These are phyloP conservation scores for Lotus japonicus DNA, from an alignment of 306 rosid genomes.

Conservation along the genomic window DNA sequence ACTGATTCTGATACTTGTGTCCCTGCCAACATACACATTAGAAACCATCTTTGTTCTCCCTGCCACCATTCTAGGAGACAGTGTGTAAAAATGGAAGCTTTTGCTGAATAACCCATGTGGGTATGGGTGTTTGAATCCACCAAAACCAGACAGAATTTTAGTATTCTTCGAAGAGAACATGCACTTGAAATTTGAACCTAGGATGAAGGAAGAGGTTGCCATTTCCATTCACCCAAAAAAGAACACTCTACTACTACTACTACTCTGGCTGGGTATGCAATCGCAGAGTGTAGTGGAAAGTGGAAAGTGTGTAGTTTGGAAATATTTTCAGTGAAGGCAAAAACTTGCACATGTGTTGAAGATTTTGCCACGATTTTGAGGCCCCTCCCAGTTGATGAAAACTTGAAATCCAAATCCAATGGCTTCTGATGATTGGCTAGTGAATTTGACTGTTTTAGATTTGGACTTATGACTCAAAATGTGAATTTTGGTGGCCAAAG, in stretches of 20 bases:
- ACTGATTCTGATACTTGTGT: slow-evolving; percentile 13
- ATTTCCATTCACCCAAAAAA: slow-evolving; percentile 37
- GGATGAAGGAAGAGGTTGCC: slow-evolving; percentile 27
- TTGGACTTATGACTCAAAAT: neutral
- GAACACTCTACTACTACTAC: neutral
- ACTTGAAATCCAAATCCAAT: neutral
- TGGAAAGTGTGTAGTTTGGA: too few relatives aligned
- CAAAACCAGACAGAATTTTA: neutral
- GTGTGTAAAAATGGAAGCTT: neutral
- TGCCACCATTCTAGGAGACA: slow-evolving; percentile 22
- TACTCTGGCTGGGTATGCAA: neutral
- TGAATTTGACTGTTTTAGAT: neutral
- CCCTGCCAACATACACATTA: slow-evolving; percentile 29
- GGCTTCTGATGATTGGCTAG: neutral
- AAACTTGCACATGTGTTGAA: neutral
- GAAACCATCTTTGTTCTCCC: slow-evolving; percentile 28
- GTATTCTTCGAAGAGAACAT: slow-evolving; percentile 10
- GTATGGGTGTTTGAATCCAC: slow-evolving; percentile 1
- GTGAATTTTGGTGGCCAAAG: too few relatives aligned
- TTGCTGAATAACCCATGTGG: slow-evolving; percentile 9
- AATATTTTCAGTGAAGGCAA: neutral
- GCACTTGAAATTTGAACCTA: slow-evolving; percentile 24
- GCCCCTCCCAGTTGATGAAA: neutral
- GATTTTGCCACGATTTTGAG: slow-evolving; percentile 38
- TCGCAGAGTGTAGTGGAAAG: too few relatives aligned